Base-by-base conservation (phyloP, 2,329 filamentous ascomycete genomes). In the Penicillium sp. region DNA sequence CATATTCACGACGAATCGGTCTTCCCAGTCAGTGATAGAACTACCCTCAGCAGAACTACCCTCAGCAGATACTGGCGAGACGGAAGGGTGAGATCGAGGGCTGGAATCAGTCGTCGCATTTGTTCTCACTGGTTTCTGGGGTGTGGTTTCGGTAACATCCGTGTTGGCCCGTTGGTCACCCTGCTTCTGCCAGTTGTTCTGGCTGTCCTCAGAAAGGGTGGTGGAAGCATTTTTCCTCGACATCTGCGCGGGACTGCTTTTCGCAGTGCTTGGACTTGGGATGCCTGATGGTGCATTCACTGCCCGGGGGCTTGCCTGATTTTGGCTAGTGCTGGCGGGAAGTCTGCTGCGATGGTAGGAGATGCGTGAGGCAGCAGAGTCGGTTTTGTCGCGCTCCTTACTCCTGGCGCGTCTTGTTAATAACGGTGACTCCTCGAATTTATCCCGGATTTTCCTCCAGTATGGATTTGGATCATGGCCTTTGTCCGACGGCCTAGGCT, bases 1-100 rank as follows among this genome's bases (percentile, higher is more conserved):
- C 73, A 76, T 77, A 46, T 77, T 67, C 33, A 77, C 72, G 42
- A 76, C 73, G 56, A 76, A 77, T 61, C 65, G 67, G 55, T 77
- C 75, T 49, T 73, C 71, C 69, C 73, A 70, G 36, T 73, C 69
- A 14, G 67, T 70, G 25, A 67, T 61, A 0, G 69, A 71, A 28
- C 64, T 66, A 19, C 68, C 61, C 22, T 68, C 66, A 2, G 64
- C 66, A 6, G 69, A 70, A 28, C 64, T 66, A 19, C 68, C 61
- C 22, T 68, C 66, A 2, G 64, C 66, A 6, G 69, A 70, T 11
- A 72, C 54, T 16, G 67, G 69, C 7, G 69, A 74, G 9, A 71
- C 53, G 3, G 69, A 69, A 19, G 60, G 56, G 42, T 67, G 58
- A 16, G 68, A 73, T 16, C 60, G 57, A 35, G 61, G 58, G n/a